Conservation (phyloP, 805 yeast species). For the Maudiozyma bulderi region DNA sequence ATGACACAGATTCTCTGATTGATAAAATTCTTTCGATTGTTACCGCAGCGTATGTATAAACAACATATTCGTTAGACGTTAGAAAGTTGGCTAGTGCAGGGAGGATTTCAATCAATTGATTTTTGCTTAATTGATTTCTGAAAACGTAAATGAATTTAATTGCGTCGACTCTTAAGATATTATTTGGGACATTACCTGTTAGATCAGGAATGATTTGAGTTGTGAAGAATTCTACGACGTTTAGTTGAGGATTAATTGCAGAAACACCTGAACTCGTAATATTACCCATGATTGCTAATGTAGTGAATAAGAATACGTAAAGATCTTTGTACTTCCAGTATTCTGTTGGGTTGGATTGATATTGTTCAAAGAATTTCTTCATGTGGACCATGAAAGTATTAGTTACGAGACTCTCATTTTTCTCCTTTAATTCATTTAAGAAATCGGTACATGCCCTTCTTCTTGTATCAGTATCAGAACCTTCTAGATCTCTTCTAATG, state of each 20-base stretch:
- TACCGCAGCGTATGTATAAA: slow-evolving; percentile 87
- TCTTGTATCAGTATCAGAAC: slow-evolving; percentile 87
- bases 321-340: slow-evolving; percentile 85
- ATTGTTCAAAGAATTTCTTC: slow-evolving; percentile 49
- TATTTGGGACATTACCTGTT: slow-evolving; percentile 46
- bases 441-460: slow-evolving; percentile 90
- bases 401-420: slow-evolving; percentile 66
- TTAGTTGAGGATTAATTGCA: slow-evolving; percentile 73
- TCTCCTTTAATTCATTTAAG: slow-evolving; percentile 73
- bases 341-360: slow-evolving; percentile 32
- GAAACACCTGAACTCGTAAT: slow-evolving; percentile 82
- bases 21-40: slow-evolving; percentile 84
- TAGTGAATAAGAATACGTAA: slow-evolving; percentile 74
- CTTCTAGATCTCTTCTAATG: slow-evolving; percentile 89
- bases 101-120: slow-evolving; percentile 67
- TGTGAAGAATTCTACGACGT: slow-evolving; percentile 78
- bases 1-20: slow-evolving; percentile 47
- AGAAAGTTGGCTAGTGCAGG: slow-evolving; percentile 71
- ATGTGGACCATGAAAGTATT: slow-evolving; percentile 66
- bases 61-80: slow-evolving; percentile 59
- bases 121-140: slow-evolving; percentile 86
- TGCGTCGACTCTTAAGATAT: slow-evolving; percentile 84
- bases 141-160: slow-evolving; percentile 82
- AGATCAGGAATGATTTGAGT: slow-evolving; percentile 77
- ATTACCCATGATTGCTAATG: slow-evolving; percentile 85